Percentiles rank a stretch among this genome's conserved stretches.
phyloP scores from a whole-genome alignment of 371 early-diverging fungal genomes.

The Lichtheimia ornata region DNA sequence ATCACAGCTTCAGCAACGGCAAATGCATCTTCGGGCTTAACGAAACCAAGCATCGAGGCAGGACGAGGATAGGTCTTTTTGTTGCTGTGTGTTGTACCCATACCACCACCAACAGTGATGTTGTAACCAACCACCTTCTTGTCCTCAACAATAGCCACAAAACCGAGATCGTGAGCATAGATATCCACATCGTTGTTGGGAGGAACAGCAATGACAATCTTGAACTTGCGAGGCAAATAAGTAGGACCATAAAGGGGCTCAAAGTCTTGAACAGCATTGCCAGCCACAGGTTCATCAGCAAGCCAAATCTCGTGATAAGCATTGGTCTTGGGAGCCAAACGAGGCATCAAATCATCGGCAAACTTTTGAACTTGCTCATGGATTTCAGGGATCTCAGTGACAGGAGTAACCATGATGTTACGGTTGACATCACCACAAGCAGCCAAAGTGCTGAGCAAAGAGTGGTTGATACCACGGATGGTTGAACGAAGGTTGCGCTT shows the following conservation, averaged over 20 bases:
- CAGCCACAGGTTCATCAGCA: conserved; percentile 84
- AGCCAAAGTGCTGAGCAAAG: conserved; percentile 87
- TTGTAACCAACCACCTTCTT: conserved; percentile 85
- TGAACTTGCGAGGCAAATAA: conserved; percentile 94
- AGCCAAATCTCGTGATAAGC: conserved; percentile 97
- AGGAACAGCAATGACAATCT: conserved; percentile 92
- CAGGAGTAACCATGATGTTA: conserved; percentile 90
- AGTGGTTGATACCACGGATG: conserved; percentile 88
- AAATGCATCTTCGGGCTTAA: conserved; percentile 77
- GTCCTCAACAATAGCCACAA: conserved; percentile 82
- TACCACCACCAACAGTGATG: conserved; percentile 93
- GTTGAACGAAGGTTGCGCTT: conserved; percentile 85
- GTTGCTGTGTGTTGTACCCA: conserved; percentile 97
- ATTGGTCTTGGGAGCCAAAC: conserved; percentile 81
- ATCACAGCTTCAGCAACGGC: conserved; percentile 85
- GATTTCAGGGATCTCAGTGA: conserved; percentile 77
- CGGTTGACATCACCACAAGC: conserved; percentile 98
- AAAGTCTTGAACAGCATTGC: conserved; percentile 73
- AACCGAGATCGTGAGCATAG: conserved; percentile 92
- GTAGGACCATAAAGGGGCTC: conserved; percentile 93
- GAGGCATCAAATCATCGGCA: conserved; percentile 66
- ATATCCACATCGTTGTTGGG: conserved; percentile 96
- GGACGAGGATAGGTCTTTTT: conserved; percentile 93
- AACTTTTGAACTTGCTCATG: conserved; percentile 80
- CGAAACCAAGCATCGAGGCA: conserved; percentile 78